Base-by-base conservation (phyloP, 495 filamentous ascomycete species). In the Cercophora newfieldiana region DNA sequence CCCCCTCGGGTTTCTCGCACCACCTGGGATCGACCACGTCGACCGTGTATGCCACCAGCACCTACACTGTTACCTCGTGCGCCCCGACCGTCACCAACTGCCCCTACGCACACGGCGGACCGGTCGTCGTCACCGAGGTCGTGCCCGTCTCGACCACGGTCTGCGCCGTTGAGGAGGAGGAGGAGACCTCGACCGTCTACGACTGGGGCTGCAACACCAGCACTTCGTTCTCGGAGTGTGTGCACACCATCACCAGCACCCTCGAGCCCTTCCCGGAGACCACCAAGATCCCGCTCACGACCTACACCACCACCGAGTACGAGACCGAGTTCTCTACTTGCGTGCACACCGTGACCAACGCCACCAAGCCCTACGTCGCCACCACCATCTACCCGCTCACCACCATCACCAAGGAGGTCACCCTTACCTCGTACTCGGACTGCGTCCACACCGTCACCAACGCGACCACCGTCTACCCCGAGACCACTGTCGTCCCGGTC, bases 51-150 rank as follows among this genome's bases (percentile, higher is more conserved):
- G 67, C 79, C 75, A 85, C 83, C 67, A 72, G 79, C 57, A 73
- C 78, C 69, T 75, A 81, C 60, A 83, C 83, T 77, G 76, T 86
- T 78, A 86, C 81, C 74, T 81, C 80, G 66, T 88, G 85, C 69
- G 81, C 81, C 37, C 68, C 86, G 14, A 83, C 77, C 3, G 78
- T 88, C 49, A 86, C 81, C 25, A 76, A 85, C 74, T 89, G 86
- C 79, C 85, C 86, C 24, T 25, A 83, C 83, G 22, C 63, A 77
- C 53, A 84, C 81, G 22, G n/a, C 59, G 25, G 30, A 3, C 71
- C 72, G 33, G 60, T 64, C 29, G 50, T 63, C 26, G 59, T 69
- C 31, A 66, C 64, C 55, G 67, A 69, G 54, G 55, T 66, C 64
- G 22, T 69, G 59, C 25, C 67, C 16, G 51, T 66, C 64, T 60